Evolutionary conservation across 306 rosid species (phyloP).

Genomic region (Adenanthera pavonina): DNA sequence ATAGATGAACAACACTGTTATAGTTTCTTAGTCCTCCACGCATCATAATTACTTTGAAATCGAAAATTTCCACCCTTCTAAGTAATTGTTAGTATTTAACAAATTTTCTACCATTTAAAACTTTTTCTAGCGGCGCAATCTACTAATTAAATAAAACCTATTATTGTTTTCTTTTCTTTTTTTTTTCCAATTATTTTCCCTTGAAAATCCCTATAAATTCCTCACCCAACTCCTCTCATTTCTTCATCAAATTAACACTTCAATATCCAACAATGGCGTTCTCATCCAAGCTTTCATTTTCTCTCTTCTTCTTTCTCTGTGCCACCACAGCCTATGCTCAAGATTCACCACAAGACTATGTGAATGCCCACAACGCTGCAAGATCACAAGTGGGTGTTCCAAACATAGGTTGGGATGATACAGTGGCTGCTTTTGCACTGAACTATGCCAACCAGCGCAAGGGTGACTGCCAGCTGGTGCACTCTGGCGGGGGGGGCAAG

Average conservation of each 20-base stretch:
- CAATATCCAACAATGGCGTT: neutral
- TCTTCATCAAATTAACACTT: neutral
- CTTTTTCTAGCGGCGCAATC: no score
- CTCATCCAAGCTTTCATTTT: neutral
- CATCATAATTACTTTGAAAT: neutral
- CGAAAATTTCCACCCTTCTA: neutral
- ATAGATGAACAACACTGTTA: no score
- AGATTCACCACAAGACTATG: conserved; percentile 41
- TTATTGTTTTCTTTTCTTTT: no score
- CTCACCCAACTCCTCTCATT: neutral
- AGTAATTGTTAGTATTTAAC: no score
- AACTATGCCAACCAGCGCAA: conserved; percentile 31
- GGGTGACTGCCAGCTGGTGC: conserved; percentile 37
- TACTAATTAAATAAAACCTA: no score
- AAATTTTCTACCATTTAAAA: no score
- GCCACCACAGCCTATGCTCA: conserved; percentile 30
- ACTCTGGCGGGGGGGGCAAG: conserved; percentile 38
- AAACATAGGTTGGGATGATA: conserved; percentile 29
- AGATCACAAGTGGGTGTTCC: conserved; percentile 33
- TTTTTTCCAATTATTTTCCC: neutral
- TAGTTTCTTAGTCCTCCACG: neutral
- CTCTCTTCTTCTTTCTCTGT: neutral
- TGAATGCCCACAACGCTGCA: conserved; percentile 41
- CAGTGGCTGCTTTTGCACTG: conserved; percentile 35
- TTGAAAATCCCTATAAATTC: neutral